These are phyloP conservation scores for Chytriomyces sp. DNA, from an alignment of 192 early-diverging fungal species.

Conservation along the genomic window DNA sequence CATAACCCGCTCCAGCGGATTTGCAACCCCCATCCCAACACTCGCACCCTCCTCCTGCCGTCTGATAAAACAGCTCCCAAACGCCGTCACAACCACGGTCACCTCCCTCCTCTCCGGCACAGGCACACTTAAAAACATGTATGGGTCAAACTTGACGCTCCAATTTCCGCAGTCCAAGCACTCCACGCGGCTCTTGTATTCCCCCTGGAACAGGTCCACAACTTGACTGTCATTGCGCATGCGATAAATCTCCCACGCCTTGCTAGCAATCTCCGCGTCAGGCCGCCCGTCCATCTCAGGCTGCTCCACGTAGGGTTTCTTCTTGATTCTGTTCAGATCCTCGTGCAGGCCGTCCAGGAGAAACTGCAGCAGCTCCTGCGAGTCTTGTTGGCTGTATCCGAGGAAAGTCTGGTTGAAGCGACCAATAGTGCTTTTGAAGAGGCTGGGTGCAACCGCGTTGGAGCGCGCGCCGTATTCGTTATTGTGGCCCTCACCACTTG, in stretches of 20 bases:
- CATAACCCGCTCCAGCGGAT: not conserved
- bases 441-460: conserved; percentile 67
- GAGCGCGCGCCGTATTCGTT: not conserved
- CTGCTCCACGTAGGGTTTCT: conserved; percentile 78
- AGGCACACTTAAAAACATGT: conserved; percentile 76
- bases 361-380: conserved; percentile 80
- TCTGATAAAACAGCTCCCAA: conserved; percentile 9
- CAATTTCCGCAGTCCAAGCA: conserved; percentile 55
- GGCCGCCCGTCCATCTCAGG: conserved; percentile 72
- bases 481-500: not conserved
- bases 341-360: conserved; percentile 86
- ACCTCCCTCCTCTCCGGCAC: conserved; percentile 72
- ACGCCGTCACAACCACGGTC: conserved; percentile 24
- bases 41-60: not conserved
- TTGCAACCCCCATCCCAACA: not conserved
- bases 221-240: conserved; percentile 80
- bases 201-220: conserved; percentile 76
- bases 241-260: conserved; percentile 74
- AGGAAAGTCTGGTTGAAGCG: conserved; percentile 60
- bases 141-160: conserved; percentile 83
- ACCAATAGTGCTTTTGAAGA: conserved; percentile 74
- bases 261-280: conserved; percentile 69
- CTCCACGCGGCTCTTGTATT: conserved; percentile 63
- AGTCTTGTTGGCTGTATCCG: conserved; percentile 84
- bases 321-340: conserved; percentile 78